These are phyloP conservation scores for Talaromyces sp. DNA, from an alignment of 2,329 filamentous ascomycete species.

Conservation along the genomic window DNA sequence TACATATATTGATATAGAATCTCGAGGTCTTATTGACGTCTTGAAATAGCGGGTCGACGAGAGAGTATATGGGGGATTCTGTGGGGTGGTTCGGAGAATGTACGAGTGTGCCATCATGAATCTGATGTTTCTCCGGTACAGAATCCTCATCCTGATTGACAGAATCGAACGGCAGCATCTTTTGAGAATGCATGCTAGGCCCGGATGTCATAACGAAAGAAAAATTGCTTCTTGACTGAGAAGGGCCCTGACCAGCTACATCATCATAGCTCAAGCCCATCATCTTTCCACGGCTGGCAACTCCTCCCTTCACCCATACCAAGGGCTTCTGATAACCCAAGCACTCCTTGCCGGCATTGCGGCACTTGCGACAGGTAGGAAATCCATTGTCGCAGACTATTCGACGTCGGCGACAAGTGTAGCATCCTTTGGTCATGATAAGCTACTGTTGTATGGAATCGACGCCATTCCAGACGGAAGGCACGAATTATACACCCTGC, in stretches of 20 bases:
- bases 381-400: conserved; percentile 41
- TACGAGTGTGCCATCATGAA: conserved; percentile 12
- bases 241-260: conserved; percentile 15
- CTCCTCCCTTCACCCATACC: conserved; percentile 40
- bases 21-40: conserved; percentile 41
- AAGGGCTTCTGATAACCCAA: conserved; percentile 40
- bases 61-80: conserved; percentile 31
- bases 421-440: conserved; percentile 39
- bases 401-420: conserved; percentile 42
- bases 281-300: conserved; percentile 45
- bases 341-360: conserved; percentile 40
- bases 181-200: background rate
- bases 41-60: conserved; percentile 46
- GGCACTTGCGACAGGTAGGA: conserved; percentile 40
- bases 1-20: conserved; percentile 46
- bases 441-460: background rate
- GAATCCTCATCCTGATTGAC: conserved; percentile 4
- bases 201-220: background rate
- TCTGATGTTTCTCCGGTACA: background rate
- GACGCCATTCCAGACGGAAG: conserved; percentile 1
- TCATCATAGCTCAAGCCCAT: conserved; percentile 50
- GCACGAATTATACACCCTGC: background rate
- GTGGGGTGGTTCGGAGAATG: conserved; percentile 15
- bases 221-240: background rate
- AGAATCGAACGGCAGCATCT: background rate